Evolutionary conservation across 2,329 filamentous ascomycete species (phyloP), one percentile per base, ranked within the genome.

Genomic region (Aspergillus glaucus): DNA sequence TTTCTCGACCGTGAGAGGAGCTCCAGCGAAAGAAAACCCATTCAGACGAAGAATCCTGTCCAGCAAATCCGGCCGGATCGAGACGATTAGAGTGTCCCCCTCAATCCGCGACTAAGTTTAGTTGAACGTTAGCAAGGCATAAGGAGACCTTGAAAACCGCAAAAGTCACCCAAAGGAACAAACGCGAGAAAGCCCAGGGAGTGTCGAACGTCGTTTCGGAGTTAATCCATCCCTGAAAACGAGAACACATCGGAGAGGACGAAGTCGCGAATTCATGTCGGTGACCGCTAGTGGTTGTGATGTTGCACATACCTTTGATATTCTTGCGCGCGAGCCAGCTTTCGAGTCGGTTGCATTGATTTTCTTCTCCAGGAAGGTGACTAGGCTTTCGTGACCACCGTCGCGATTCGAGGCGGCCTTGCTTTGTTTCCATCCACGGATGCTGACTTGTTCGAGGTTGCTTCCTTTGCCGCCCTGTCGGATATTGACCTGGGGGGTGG

Each of bases 231-330:
- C 67, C 55, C 53, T 65, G 65, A 64, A 65, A 69, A 69, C 67
- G 62, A 70, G 59, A 62, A 62, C 62, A 65, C 60, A 68, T 59
- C 61, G 64, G 61, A 64, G 59, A 66, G 55, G 58, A 60, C 55
- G 57, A 62, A 57, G 55, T 58, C 62, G 65, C 61, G 59, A 54
- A 56, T 58, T 57, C 59, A 65, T 65, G 66, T 63, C 66, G 66
- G 60, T 69, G 67, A 70, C 64, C 66, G 67, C 62, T 54, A 66
- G 19, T 43, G 15, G 65, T 62, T 62, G 60, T 66, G 60, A 57
- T 69, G 64, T 69, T 66, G 70, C 68, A 86, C 85, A 81, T 87
- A 90, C 87, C 84, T 88, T 88, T 73, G 81, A 83, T 55, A 91
- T 83, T 64, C 77, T 82, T 59, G 87, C 74, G 57, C 75, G 73